A percentile compares a stretch with the other conserved stretches of the same genome.
These are phyloP conservation scores for Beta vulgaris DNA, from an alignment of 148 eudicot genomes.

Conservation along the genomic window DNA sequence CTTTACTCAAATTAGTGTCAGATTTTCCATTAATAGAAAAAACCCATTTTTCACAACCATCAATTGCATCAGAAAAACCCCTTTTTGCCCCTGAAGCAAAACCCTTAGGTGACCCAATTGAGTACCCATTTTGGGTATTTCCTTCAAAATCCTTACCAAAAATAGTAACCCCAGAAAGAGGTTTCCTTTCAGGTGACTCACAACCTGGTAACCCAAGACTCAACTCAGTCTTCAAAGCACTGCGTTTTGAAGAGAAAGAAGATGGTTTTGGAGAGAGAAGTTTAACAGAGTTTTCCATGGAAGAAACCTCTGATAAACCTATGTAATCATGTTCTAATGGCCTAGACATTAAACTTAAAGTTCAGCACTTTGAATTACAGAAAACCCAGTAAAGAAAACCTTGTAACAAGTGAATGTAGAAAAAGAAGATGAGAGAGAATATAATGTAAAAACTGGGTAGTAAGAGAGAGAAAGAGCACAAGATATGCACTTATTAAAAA, in stretches of 20 bases:
- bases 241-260: too few species aligned
- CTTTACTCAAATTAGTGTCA: conserved; percentile 27
- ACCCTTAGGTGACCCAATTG: conserved; percentile 18
- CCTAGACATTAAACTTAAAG: conserved; percentile 45
- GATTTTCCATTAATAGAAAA: conserved; percentile 28
- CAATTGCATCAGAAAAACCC: conserved; percentile 31
- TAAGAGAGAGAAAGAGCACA: conserved; percentile 11
- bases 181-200: conserved; percentile 33
- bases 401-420: too few species aligned
- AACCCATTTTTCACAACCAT: conserved; percentile 35
- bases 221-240: conserved; percentile 32
- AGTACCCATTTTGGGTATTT: conserved; percentile 24
- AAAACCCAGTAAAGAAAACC: too few species aligned
- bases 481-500: conserved; percentile 24
- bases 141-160: conserved; percentile 38
- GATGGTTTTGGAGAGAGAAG: conserved; percentile 11
- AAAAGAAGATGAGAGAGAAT: neutral
- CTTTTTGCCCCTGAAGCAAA: conserved; percentile 33
- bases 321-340: conserved; percentile 63
- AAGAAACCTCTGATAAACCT: conserved; percentile 51
- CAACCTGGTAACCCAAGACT: conserved; percentile 38
- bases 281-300: conserved; percentile 43
- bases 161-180: conserved; percentile 32
- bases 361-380: neutral
- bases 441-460: too few species aligned